Conservation (phyloP, 352 stramenopile genomes). For the Elongisporangium anandrum region DNA sequence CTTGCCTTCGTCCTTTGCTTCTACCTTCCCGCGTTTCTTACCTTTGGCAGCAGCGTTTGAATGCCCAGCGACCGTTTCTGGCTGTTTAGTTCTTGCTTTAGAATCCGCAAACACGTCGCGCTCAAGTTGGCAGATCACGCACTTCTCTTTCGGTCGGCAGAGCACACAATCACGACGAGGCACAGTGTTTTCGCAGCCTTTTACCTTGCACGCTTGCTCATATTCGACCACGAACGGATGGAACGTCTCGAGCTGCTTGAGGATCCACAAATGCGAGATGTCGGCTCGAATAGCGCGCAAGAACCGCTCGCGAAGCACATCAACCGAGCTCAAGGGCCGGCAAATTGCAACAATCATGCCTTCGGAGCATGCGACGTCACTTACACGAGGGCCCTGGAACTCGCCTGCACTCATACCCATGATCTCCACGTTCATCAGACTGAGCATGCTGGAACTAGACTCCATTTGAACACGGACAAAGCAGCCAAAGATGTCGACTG, state of each 20-base stretch:
- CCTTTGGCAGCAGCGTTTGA: slow-evolving; percentile 1
- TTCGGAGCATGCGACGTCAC: slow-evolving; percentile 52
- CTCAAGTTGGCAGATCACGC: slow-evolving; percentile 27
- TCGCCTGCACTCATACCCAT: slow-evolving; percentile 30
- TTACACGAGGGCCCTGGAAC: slow-evolving; percentile 54
- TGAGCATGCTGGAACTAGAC: slow-evolving; percentile 40
- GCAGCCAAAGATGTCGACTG: slow-evolving; percentile 48
- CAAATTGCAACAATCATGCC: slow-evolving; percentile 55
- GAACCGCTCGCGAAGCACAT: slow-evolving; percentile 49
- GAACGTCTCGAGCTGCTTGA: slow-evolving; percentile 68
- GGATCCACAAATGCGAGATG: slow-evolving; percentile 28
- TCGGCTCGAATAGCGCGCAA: slow-evolving; percentile 52
- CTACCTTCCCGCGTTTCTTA: neutral
- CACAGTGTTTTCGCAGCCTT: slow-evolving; percentile 12
- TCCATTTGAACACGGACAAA: slow-evolving; percentile 70
- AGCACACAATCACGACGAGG: slow-evolving; percentile 14
- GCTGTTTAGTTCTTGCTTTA: slow-evolving; percentile 1
- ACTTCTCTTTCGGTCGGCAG: slow-evolving; percentile 20
- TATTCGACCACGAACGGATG: slow-evolving; percentile 39
- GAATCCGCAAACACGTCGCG: slow-evolving; percentile 10
- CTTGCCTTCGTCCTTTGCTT: neutral
- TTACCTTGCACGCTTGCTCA: slow-evolving; percentile 8
- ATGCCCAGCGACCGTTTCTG: slow-evolving; percentile 1
- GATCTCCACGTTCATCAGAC: slow-evolving; percentile 41
- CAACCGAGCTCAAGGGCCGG: slow-evolving; percentile 21